Conservation (phyloP, 1,284 basidiomycete species). For the Malassezia psittaci region DNA sequence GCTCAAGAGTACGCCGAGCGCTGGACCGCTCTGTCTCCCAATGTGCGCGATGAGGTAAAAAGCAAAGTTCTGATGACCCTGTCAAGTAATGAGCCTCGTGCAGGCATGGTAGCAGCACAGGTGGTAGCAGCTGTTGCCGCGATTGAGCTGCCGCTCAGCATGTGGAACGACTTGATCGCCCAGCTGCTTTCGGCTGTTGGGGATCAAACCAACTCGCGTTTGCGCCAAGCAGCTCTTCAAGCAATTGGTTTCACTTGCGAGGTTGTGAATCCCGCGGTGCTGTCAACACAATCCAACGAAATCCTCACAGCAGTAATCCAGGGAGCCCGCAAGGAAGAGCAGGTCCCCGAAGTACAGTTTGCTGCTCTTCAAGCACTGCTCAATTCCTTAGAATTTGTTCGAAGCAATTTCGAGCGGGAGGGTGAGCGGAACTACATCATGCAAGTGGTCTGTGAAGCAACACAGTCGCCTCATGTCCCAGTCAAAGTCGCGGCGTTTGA, state of each 20-base stretch:
- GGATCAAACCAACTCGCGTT: constrained; percentile 62
- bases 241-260: constrained; percentile 97
- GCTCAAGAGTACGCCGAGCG: constrained; percentile 37
- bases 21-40: constrained; percentile 67
- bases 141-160: constrained; percentile 74
- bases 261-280: constrained; percentile 63
- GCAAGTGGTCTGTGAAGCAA: constrained; percentile 99
- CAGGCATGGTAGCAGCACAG: constrained; percentile 79
- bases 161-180: constrained; percentile 85
- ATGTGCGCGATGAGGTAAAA: constrained; percentile 73
- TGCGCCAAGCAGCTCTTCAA: constrained; percentile 81
- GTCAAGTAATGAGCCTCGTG: constrained; percentile 62
- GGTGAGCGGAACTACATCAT: constrained; percentile 99
- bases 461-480: constrained; percentile 73
- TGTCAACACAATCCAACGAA: constrained; percentile 83
- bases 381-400: constrained; percentile 95
- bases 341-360: constrained; percentile 74
- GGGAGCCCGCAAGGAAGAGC: constrained; percentile 90
- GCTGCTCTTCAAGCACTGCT: constrained; percentile 84
- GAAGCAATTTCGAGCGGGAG: constrained; percentile 77
- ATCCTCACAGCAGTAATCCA: constrained; percentile 97
- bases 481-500: constrained; percentile 58
- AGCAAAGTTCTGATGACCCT: constrained; percentile 73
- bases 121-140: constrained; percentile 86
- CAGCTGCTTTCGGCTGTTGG: constrained; percentile 77